Base-by-base conservation (phyloP, 202 grass and related monocot species). In the Panicum hallii region DNA sequence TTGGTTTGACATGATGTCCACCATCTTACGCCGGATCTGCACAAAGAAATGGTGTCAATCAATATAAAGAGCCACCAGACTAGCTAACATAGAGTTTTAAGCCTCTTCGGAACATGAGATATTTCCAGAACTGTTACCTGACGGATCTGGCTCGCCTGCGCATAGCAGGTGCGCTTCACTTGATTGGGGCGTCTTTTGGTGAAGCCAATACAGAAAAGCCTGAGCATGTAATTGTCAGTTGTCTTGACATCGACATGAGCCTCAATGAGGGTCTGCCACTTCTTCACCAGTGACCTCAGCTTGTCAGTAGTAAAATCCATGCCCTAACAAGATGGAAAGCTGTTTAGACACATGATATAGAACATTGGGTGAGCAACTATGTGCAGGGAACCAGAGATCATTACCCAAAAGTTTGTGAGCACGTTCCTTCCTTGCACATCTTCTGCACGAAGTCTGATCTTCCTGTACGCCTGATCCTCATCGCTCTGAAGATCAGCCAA, bases 211-310 rank as follows among this genome's bases (percentile, higher is more conserved):
- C 93, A 93, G 77, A 95, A 93, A 22, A 95, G 70, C 0, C 90
- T 67, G 5, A 92, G 80, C 65, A 87, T 95, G 40, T 95, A 95
- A 20, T 66, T 84, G 7, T 95, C 93, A 11, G 93, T 95, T 17
- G 90, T 92, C 79, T 95, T 92, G 1, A 92, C 86, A 76, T 95
- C 90, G 1, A 95, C 90, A 53, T 95, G 93, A 2, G 93, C 90
- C 67, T 95, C 93, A 43, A 95, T 95, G 0, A 95, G 83, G 0
- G 88, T 93, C 72, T 95, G 93, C 93, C 93, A 95, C 36, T 93
- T 95, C 22, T 84, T 92, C 1, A 95, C 93, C 47, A 95, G 64
- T 1, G 90, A 95, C 47, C 90, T 87, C 3, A 95, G 61, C 46
- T 95, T 95, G 15, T 95, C 93, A 0, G 93, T 95, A 0, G 93